Percentiles rank a stretch among this genome's conserved stretches.
Evolutionary conservation across 345 rosid genomes (phyloP).

Genomic region (Syzygium aromaticum): DNA sequence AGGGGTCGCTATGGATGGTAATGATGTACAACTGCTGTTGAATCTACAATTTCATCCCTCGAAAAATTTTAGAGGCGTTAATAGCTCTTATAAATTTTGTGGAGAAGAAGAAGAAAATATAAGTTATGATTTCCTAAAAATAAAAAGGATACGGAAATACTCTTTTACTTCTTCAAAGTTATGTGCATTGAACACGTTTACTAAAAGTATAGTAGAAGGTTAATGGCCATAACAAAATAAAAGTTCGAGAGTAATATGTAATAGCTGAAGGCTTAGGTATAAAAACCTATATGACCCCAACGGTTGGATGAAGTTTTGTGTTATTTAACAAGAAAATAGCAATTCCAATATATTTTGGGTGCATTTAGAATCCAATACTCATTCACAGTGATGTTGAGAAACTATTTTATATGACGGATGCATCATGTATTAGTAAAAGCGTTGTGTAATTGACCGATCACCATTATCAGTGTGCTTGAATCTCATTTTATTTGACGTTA

Average conservation of each 20-base stretch:
- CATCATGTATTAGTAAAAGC: neutral
- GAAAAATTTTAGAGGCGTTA: neutral
- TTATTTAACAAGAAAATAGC: neutral
- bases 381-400: neutral
- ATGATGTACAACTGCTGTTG: neutral
- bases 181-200: neutral
- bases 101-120: neutral
- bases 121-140: neutral
- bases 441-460: fast-evolving
- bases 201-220: too few species aligned
- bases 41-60: neutral
- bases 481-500: neutral
- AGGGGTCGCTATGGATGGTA: neutral
- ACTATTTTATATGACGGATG: neutral
- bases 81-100: neutral
- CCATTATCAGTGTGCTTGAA: neutral
- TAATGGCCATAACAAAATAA: neutral
- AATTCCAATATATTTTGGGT: too few species aligned
- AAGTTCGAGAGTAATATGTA: neutral
- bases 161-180: neutral
- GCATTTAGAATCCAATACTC: neutral
- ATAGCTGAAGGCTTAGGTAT: neutral
- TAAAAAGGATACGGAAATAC: neutral
- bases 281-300: neutral
- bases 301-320: neutral